These are phyloP conservation scores for Hordeum vulgare DNA, from an alignment of 176 grass and related monocot species.

Conservation along the genomic window MorexV3_pseudomolecules_assembly NC_058521.1:458409124-458409623, in stretches of 20 bases:
- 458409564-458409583: too few relatives aligned
- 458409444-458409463: too few relatives aligned
- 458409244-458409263: not conserved
- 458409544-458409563: too few relatives aligned
- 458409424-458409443: too few relatives aligned
- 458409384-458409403: not conserved
- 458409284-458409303: not conserved
- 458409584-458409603: too few relatives aligned
- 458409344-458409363: not conserved
- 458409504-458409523: too few relatives aligned
- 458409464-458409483: too few relatives aligned
- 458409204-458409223: not conserved
- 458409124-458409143: too few relatives aligned
- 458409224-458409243: not conserved
- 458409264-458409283: not conserved
- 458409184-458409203: not conserved
- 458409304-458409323: not conserved
- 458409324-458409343: not conserved
- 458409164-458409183: not conserved
- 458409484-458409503: too few relatives aligned
- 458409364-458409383: not conserved
- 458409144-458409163: not conserved
- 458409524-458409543: too few relatives aligned
- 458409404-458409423: not conserved
- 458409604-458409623: too few relatives aligned